These are phyloP conservation scores for Phytopythium litorale DNA, from an alignment of 352 stramenopile genomes.

Conservation along the genomic window DNA sequence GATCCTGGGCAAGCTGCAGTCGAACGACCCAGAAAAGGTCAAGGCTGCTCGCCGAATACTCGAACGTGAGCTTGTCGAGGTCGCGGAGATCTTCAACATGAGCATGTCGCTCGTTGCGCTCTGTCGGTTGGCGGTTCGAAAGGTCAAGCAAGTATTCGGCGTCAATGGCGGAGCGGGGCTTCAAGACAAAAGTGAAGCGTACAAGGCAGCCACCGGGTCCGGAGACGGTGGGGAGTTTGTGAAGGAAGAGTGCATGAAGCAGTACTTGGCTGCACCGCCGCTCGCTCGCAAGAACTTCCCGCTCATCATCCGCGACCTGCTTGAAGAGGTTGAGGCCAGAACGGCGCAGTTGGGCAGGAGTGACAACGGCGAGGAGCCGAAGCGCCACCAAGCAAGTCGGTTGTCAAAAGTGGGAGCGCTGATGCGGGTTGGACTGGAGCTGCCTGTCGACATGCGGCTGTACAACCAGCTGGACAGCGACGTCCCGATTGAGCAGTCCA, in stretches of 20 bases:
- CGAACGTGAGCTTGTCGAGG: conserved; percentile 32
- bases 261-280: conserved; percentile 20
- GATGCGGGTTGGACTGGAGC: conserved; percentile 22
- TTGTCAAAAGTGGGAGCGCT: conserved; percentile 12
- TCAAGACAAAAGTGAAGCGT: conserved; percentile 24
- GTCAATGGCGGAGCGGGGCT: conserved; percentile 6
- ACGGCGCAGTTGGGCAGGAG: conserved; percentile 18
- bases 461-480: background rate
- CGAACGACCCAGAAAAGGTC: conserved; percentile 35
- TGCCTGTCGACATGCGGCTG: conserved; percentile 7
- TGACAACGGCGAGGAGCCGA: background rate
- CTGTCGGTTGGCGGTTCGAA: conserved; percentile 17
- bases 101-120: conserved; percentile 18
- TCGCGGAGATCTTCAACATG: conserved; percentile 28
- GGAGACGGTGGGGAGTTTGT: conserved; percentile 28
- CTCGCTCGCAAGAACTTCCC: conserved; percentile 28
- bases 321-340: conserved; percentile 41
- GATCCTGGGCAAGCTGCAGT: conserved; percentile 46
- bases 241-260: conserved; percentile 40
- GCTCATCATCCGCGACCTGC: conserved; percentile 45
- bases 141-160: conserved; percentile 16
- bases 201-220: conserved; percentile 19
- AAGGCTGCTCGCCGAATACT: conserved; percentile 19
- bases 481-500: conserved; percentile 5
- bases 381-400: background rate